Conservation (phyloP, 1,284 basidiomycete species). For the Neotropicomus parvogracilis region DNA sequence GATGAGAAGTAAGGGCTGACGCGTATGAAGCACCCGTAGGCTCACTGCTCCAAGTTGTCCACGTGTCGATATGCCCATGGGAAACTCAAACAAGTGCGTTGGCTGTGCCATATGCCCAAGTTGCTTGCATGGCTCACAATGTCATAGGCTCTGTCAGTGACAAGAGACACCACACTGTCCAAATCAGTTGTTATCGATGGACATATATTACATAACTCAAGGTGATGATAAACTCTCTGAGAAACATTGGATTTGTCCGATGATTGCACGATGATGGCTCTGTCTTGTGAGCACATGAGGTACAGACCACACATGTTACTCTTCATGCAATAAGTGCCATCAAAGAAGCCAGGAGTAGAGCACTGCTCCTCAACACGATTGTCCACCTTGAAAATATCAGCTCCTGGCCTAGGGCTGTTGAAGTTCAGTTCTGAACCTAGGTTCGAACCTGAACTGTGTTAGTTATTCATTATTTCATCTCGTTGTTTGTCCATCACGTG, state of each 20-base stretch:
- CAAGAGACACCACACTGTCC: background rate
- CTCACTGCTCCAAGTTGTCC: background rate
- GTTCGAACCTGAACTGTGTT: no score
- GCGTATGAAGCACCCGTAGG: background rate
- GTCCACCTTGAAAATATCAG: no score
- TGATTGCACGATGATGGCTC: background rate
- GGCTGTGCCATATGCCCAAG: background rate
- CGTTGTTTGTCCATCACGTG: no score
- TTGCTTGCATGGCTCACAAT: background rate
- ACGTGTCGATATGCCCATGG: background rate
- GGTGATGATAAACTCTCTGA: background rate
- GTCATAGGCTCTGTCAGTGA: background rate
- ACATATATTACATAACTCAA: background rate
- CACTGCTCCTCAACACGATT: background rate
- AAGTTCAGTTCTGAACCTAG: no score
- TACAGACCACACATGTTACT: background rate
- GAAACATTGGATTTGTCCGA: background rate
- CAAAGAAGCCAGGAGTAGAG: background rate
- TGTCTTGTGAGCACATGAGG: background rate
- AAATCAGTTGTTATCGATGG: background rate
- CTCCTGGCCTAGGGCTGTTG: no score
- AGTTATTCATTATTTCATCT: no score
- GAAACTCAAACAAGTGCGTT: background rate
- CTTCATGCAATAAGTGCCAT: slow-evolving; percentile 2
- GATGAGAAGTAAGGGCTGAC: background rate